A percentile compares a stretch with the other conserved stretches of the same genome.
Evolutionary conservation across 441 rosid genomes (phyloP).

Genomic region (Kokia cookei): DNA sequence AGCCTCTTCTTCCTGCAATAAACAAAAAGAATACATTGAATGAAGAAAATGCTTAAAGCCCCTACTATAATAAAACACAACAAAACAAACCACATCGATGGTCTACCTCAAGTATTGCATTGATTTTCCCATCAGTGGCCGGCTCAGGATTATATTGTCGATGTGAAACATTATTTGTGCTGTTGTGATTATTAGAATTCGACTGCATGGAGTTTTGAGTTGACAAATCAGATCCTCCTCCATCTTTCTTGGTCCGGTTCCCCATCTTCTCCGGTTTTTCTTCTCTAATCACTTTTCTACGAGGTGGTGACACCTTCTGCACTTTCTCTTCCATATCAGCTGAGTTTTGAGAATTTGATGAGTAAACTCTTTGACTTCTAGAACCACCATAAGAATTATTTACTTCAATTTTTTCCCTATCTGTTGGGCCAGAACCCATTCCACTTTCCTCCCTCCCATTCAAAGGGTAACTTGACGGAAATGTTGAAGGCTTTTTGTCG

Average conservation of each 20-base stretch:
- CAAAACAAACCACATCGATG: not conserved
- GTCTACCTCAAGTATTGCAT: slow-evolving; percentile 81
- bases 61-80: not conserved
- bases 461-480: slow-evolving; percentile 20
- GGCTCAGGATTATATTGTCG: slow-evolving; percentile 47
- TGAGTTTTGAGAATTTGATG: slow-evolving; percentile 46
- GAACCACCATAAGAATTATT: slow-evolving; percentile 44
- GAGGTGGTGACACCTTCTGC: slow-evolving; percentile 81
- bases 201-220: slow-evolving; percentile 37
- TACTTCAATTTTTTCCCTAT: slow-evolving; percentile 48
- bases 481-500: slow-evolving; percentile 42
- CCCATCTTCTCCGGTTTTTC: slow-evolving; percentile 70
- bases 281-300: slow-evolving; percentile 65
- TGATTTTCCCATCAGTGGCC: slow-evolving; percentile 56
- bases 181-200: slow-evolving; percentile 19
- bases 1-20: slow-evolving; percentile 85
- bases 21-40: not conserved
- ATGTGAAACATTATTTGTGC: slow-evolving; percentile 28
- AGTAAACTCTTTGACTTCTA: slow-evolving; percentile 39
- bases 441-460: slow-evolving; percentile 58
- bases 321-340: slow-evolving; percentile 67
- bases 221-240: slow-evolving; percentile 42
- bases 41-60: not conserved
- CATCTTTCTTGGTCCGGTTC: slow-evolving; percentile 50
- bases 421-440: slow-evolving; percentile 41